phyloP scores from a whole-genome alignment of 2,329 filamentous ascomycete species.

The Madurella mycetomatis region DNA sequence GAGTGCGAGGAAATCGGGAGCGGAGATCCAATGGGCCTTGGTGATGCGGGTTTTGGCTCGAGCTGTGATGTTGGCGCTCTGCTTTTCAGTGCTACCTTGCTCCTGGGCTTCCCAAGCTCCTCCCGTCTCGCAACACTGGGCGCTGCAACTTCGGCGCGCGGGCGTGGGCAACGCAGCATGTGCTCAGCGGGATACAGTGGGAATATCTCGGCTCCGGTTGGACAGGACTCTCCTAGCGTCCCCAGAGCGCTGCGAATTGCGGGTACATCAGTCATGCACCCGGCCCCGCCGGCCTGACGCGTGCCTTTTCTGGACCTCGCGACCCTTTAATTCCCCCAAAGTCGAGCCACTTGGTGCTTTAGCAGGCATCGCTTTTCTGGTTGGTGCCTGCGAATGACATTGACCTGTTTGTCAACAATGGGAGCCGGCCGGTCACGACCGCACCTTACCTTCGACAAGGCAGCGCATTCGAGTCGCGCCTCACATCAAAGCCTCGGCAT shows the following conservation, averaged over 20 bases:
- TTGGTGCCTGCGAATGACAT: background rate
- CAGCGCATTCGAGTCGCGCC: background rate
- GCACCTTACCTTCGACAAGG: no score
- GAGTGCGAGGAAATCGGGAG: slow-evolving; percentile 7
- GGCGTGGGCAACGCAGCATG: slow-evolving; percentile 3
- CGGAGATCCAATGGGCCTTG: slow-evolving; percentile 10
- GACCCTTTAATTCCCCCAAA: slow-evolving; percentile 20
- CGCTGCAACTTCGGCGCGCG: background rate
- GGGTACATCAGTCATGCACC: slow-evolving; percentile 9
- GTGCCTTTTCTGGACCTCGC: slow-evolving; percentile 9
- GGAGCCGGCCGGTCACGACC: no score
- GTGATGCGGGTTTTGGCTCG: slow-evolving; percentile 7
- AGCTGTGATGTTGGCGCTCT: slow-evolving; percentile 6
- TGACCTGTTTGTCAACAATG: background rate
- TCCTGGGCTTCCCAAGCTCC: background rate
- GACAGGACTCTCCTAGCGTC: slow-evolving; percentile 13
- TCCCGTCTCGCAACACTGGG: background rate
- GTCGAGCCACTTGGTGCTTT: background rate
- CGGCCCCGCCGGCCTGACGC: slow-evolving; percentile 1
- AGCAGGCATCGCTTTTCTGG: no score
- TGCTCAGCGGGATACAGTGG: slow-evolving; percentile 14
- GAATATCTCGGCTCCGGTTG: slow-evolving; percentile 14
- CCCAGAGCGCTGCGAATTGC: background rate
- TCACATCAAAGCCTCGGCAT: background rate
- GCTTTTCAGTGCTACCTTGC: background rate